Base-by-base conservation (phyloP, 805 yeast species). In the Pichia cephalocereana region DNA sequence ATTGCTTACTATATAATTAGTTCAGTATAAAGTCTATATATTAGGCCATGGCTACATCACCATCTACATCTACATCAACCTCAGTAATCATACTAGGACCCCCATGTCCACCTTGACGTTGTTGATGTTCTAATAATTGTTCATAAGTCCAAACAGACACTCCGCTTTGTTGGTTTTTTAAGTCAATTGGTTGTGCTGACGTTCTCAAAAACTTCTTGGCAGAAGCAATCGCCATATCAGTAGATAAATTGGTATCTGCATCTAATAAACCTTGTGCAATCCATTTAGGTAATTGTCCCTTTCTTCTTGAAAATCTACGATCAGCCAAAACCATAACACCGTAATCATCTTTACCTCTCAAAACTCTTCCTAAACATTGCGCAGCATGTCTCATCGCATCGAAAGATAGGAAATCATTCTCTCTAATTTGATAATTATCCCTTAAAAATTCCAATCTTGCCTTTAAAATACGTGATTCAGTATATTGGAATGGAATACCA, bases 301-400 rank as follows among this genome's bases (percentile, higher is more conserved):
- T 81, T 67, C 91, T 93, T 55, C 87, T 76, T 1, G 90, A 77
- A 65, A 93, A 93, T 62, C 99, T 74, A 55, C 96, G 74, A 64
- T 93, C 99, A 0, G 99, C 99, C 52, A 93, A 69, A 40, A 93
- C 97, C 99, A 93, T 93, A 56, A 93, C 85, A 53, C 99, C 99
- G 65, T 93, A 93, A 70, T 93, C 99, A 62, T 93, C 97, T 64
- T 93, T 93, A 55, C 99, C 99, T 70, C 99, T 79, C 53, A 93
- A 70, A 47, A 93, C 99, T 62, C 99, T 80, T 11, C 99, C 99
- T 60, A 93, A 69, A 68, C 99, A 93, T 66, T 93, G 99, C 0
- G 99, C 98, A 5, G 98, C 99, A 69, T 93, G 99, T 62, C 99
- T 80, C 99, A 93, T 93, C 14, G 99, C 99, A 67, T 93, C 99